Base-by-base conservation (phyloP, 352 stramenopile genomes). In the Globisporangium recalcitrans region DNA sequence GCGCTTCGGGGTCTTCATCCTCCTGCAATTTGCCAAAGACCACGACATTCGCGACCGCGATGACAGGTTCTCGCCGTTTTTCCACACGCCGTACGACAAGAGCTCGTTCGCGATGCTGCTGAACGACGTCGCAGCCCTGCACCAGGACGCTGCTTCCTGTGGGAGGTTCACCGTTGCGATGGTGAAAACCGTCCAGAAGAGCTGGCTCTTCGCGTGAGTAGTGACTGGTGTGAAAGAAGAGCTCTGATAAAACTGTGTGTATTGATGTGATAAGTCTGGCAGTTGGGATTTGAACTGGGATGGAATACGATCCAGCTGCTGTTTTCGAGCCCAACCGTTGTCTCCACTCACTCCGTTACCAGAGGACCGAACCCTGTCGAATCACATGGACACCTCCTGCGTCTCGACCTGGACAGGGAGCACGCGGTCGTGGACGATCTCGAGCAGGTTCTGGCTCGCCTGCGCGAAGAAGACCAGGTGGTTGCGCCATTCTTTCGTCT, bases 1-100 rank as follows among this genome's bases (percentile, higher is more conserved):
- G 40, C 82, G 82, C 11, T 89, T 85, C 48, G 82, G 76, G 6
- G 73, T 80, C 10, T 91, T 91, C 56, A 83, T 87, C 29, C 60
- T 91, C 49, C 69, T 85, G 22, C 78, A 91, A 59, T 88, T 73
- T n/a, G 62, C 79, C 16, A 73, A 76, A 10, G 75, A 90, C 38
- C 66, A 81, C 53, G 58, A 51, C 21, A 65, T 62, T 8, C 46
- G 58, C 0, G 54, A 44, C 51, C 44, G 53, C 11, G 61, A 66
- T 31, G 71, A 75, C 13, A 57, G 21, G 16, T 42, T 58, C 34
- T 29, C 61, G 22, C 68, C 75, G 40, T 72, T 91, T 27, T 91
- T 91, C 60, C 66, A 68, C 14, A 82, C 81, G 2, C 70, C 74
- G 13, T 84, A 82, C 34, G 77, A 88, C 52, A 82, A 80, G 59